These are phyloP conservation scores for Lumnitzera racemosa DNA, from an alignment of 345 rosid species.

Conservation along the genomic window DNA sequence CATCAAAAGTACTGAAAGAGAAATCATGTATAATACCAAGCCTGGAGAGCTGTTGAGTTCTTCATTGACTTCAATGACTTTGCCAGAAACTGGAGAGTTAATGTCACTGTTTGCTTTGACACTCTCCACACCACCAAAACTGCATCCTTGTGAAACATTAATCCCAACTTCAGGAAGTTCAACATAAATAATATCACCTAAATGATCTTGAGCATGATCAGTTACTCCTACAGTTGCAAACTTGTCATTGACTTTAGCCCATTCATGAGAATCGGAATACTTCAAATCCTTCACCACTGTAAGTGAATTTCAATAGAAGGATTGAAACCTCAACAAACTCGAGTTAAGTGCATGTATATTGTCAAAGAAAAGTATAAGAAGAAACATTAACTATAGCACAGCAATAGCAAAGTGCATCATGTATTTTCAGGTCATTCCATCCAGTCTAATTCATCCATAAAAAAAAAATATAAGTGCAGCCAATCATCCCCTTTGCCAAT, in stretches of 20 bases:
- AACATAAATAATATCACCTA: conserved; percentile 94
- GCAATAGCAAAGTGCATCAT: too few relatives aligned
- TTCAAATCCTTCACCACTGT: conserved; percentile 78
- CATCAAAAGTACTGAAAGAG: too few relatives aligned
- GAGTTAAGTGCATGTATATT: too few relatives aligned
- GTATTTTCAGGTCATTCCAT: too few relatives aligned
- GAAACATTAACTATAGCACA: too few relatives aligned
- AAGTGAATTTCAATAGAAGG: conserved; percentile 6
- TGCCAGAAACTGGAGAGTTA: conserved; percentile 87
- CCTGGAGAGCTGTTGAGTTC: conserved; percentile 58
- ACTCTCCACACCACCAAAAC: conserved; percentile 98
- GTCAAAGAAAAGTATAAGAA: too few relatives aligned
- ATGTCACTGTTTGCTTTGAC: conserved; percentile 98
- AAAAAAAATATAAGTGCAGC: too few relatives aligned
- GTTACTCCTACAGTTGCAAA: conserved; percentile 85
- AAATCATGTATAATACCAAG: conserved; percentile 27
- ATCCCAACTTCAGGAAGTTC: conserved; percentile 85
- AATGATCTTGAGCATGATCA: conserved; percentile 95
- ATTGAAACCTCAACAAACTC: too few relatives aligned
- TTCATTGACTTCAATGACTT: conserved; percentile 66
- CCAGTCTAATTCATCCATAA: too few relatives aligned
- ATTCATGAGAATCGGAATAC: conserved; percentile 88
- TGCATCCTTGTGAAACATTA: conserved; percentile 50
- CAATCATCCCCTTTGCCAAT: too few relatives aligned
- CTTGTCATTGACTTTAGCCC: conserved; percentile 78